Evolutionary conservation across 257 asterid genomes (phyloP), one percentile per base, ranked within the genome.

Genomic region (Nicotiana attenuata): DNA sequence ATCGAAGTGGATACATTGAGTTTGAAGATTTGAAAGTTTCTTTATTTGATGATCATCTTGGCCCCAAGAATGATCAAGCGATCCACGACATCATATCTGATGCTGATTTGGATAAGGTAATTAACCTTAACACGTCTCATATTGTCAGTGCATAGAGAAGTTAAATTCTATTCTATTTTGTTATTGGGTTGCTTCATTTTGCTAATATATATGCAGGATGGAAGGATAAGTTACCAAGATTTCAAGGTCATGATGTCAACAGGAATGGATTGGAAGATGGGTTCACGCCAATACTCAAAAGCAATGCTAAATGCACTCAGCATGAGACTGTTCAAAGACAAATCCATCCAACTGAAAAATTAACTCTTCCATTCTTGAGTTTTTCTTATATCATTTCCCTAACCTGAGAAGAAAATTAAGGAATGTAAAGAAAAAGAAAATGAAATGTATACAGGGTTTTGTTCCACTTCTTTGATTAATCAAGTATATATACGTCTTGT

Each of bases 201-300:
- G 19, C 13, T 76, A 41, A 41, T 9, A 9, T 41, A 41, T 5
- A 5, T 35, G 59, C 83, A 94, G 98, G 98, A 94, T 53, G 98
- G 98, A 52, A 83, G 94, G 19, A 94, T 94, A 29, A 93, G 97
- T 77, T 94, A 83, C 35, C 81, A 84, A 5, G 97, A 94, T 85
- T 94, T 94, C 88, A 88, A 92, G 84, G 95, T 91, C 6, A 93
- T 95, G 98, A 95, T 95, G 98, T 89, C 92, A 35, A 90, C 91
- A 6, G 98, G 98, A 13, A 88, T 85, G 85, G 98, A 95, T 80
- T 95, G 97, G 97, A 95, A 89, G 89, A 93, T 93, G 98, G 91
- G 91, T 20, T 95, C 98, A 35, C 89, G 98, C 7, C 97, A 95
- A 73, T 93, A 89, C 86, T 93, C 98, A 0, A 85, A 92, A 85